phyloP scores from a whole-genome alignment of 768 basidiomycete genomes.

The Myochromella boudieri region DNA sequence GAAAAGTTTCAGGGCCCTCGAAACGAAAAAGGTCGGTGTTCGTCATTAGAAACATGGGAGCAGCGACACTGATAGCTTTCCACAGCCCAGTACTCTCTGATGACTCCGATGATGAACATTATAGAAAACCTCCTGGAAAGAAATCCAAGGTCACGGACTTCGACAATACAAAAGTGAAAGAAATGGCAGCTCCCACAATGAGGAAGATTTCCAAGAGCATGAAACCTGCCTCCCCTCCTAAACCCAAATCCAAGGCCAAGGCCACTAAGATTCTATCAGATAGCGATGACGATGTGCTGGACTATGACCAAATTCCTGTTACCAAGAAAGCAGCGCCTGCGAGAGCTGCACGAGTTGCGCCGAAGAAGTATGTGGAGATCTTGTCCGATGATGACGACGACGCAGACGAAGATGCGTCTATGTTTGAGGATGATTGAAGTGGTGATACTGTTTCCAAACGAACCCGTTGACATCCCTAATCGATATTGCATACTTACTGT shows the following conservation, averaged over 20 bases:
- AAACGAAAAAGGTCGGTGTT: slow-evolving; percentile 69
- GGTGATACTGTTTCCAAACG: no score
- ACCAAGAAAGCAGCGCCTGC: slow-evolving; percentile 41
- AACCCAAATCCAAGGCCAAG: slow-evolving; percentile 49
- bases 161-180: slow-evolving; percentile 55
- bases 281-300: slow-evolving; percentile 45
- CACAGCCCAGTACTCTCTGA: slow-evolving; percentile 35
- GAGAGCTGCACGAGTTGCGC: slow-evolving; percentile 46
- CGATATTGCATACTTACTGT: no score
- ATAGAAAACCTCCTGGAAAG: slow-evolving; percentile 50
- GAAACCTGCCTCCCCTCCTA: slow-evolving; percentile 55
- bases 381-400: slow-evolving; percentile 49
- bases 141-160: slow-evolving; percentile 62
- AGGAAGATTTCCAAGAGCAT: slow-evolving; percentile 60
- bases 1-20: slow-evolving; percentile 24
- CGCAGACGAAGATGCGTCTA: slow-evolving; percentile 40
- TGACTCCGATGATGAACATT: slow-evolving; percentile 40
- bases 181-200: slow-evolving; percentile 30
- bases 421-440: slow-evolving; percentile 44
- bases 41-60: neutral
- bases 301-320: slow-evolving; percentile 40
- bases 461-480: no score
- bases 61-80: slow-evolving; percentile 1
- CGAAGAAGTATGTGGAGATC: slow-evolving; percentile 67
- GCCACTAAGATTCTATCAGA: slow-evolving; percentile 37